Base-by-base conservation (phyloP, 179 eudicot genomes). In the Nepenthes alata region DNA sequence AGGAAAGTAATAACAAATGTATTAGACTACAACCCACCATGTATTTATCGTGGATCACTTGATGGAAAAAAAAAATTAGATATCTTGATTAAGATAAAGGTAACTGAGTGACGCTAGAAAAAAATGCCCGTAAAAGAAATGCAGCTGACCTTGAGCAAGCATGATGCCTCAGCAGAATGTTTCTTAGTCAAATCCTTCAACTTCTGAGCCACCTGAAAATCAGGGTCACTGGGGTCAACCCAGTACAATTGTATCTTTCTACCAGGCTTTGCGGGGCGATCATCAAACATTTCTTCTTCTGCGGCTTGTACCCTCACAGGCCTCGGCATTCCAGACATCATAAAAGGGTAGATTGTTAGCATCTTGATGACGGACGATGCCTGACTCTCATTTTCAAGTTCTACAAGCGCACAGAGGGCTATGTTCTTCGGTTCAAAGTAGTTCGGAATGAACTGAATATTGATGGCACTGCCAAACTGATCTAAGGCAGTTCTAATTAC, bases 291-390 rank as follows among this genome's bases (percentile, higher is more conserved):
- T 60, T 70, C 83, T 2, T 58, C 50, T 57, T 58, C 70, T 4
- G 97, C 91, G 53, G 68, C 53, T 47, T 65, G 72, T 13, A 70
- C 87, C 62, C 91, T 78, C 35, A 83, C 84, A 9, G 96, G 91
- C 71, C 96, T 77, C 2, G 95, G 96, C 96, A 84, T 82, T 53
- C 89, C 95, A 2, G 74, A 74, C 63, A 87, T 74, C 95, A 87
- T 87, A 58, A 89, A 79, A 3, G 88, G 87, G 47, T 67, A 68
- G 1, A 67, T 50, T 11, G 60, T 47, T 62, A 81, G 62, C 61
- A 49, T 72, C 1, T n/a, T 58, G 1, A 87, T 38, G 37, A 89
- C 72, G 9, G 37, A 14, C 11, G 54, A 53, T 2, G 87, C 95
- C 67, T 78, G 75, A 64, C 67, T 64, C n/a, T 12, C 48, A 34